phyloP scores from a whole-genome alignment of 805 yeast species.

The Spathaspora boniae region DNA sequence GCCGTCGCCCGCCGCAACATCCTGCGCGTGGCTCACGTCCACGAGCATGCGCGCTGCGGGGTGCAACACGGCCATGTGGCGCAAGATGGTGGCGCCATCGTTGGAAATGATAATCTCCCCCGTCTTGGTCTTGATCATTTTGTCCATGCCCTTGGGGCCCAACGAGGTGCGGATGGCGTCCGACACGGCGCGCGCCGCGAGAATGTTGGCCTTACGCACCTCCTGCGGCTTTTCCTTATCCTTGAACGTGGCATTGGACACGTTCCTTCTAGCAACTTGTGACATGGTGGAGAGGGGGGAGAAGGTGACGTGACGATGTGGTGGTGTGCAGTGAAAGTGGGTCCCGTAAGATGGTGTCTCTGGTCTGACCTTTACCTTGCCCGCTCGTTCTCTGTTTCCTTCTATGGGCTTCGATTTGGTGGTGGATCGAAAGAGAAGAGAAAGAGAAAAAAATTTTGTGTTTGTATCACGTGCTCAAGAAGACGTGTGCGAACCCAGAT shows the following conservation, averaged over 20 bases:
- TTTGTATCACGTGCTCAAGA: background rate
- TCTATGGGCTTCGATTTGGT: background rate
- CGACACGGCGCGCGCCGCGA: conserved; percentile 92
- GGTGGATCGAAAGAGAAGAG: background rate
- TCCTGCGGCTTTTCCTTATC: conserved; percentile 95
- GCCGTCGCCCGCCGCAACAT: conserved; percentile 99
- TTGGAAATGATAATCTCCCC: conserved; percentile 94
- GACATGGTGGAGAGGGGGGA: conserved; percentile 3
- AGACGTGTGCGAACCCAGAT: background rate
- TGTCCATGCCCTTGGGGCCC: conserved; percentile 99
- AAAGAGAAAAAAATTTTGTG: conserved; percentile 2
- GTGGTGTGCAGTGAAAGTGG: background rate
- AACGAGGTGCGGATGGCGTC: conserved; percentile 93
- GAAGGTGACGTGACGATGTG: background rate
- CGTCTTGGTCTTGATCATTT: conserved; percentile 90
- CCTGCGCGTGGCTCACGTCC: conserved; percentile 96
- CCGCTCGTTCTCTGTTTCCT: background rate
- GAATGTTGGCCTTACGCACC: conserved; percentile 82
- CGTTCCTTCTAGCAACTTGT: conserved; percentile 17
- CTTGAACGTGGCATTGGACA: conserved; percentile 84
- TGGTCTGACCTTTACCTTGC: background rate
- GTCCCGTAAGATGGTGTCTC: background rate
- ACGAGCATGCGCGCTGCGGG: conserved; percentile 98
- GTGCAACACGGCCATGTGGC: conserved; percentile 97
- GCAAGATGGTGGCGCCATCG: conserved; percentile 95